phyloP scores from a whole-genome alignment of 1,139 yeast species.

The Hanseniaspora gamundiae region DNA sequence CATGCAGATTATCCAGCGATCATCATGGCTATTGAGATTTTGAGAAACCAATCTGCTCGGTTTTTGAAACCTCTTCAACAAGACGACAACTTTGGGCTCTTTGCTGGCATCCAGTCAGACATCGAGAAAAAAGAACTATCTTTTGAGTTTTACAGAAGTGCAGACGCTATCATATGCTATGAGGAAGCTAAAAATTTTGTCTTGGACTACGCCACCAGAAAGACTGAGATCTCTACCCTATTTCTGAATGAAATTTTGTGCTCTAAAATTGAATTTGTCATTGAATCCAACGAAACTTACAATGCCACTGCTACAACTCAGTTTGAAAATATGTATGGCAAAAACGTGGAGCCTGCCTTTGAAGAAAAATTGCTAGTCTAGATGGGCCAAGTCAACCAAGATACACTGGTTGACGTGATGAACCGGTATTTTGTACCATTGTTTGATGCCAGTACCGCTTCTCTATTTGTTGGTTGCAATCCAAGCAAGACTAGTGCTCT shows the following conservation, averaged over 20 bases:
- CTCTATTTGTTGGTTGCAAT: slow-evolving; percentile 62
- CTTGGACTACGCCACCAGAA: slow-evolving; percentile 43
- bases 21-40: slow-evolving; percentile 60
- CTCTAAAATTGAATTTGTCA: slow-evolving; percentile 50
- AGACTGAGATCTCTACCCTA: slow-evolving; percentile 39
- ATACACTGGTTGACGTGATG: slow-evolving; percentile 45
- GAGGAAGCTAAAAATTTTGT: slow-evolving; percentile 55
- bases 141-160: slow-evolving; percentile 68
- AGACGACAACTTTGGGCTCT: slow-evolving; percentile 75
- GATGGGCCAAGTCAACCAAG: slow-evolving; percentile 40
- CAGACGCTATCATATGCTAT: slow-evolving; percentile 69
- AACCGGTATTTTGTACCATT: slow-evolving; percentile 48
- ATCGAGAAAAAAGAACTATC: slow-evolving; percentile 57
- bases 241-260: slow-evolving; percentile 63
- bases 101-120: slow-evolving; percentile 50
- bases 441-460: slow-evolving; percentile 44
- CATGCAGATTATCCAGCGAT: slow-evolving; percentile 61
- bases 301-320: slow-evolving; percentile 58
- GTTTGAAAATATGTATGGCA: slow-evolving; percentile 51
- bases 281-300: slow-evolving; percentile 51
- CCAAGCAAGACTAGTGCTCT: slow-evolving; percentile 45
- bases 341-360: slow-evolving; percentile 60
- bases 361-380: slow-evolving; percentile 35
- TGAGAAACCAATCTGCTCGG: slow-evolving; percentile 89
- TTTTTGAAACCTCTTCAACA: slow-evolving; percentile 95